Evolutionary conservation across 345 rosid genomes (phyloP).

Genomic region (Arabidopsis thaliana): TAIR10.1 NC_003076.8:2001001-2001500

Average conservation of each 20-base stretch:
- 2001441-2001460: slow-evolving; percentile 86
- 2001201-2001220: background rate
- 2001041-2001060: slow-evolving; percentile 43
- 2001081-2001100: slow-evolving; percentile 9
- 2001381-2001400: slow-evolving; percentile 75
- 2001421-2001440: slow-evolving; percentile 86
- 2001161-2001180: background rate
- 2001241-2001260: slow-evolving; percentile 66
- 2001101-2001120: slow-evolving; percentile 28
- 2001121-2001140: background rate
- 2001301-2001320: slow-evolving; percentile 54
- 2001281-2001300: slow-evolving; percentile 83
- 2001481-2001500: slow-evolving; percentile 49
- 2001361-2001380: slow-evolving; percentile 63
- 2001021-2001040: slow-evolving; percentile 53
- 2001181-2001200: background rate
- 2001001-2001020: slow-evolving; percentile 62
- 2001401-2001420: slow-evolving; percentile 81
- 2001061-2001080: background rate
- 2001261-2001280: slow-evolving; percentile 77
- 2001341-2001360: slow-evolving; percentile 67
- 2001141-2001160: background rate
- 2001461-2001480: slow-evolving; percentile 82
- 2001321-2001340: slow-evolving; percentile 67
- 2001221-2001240: background rate